Evolutionary conservation across 306 rosid species (phyloP), one percentile per base, ranked within the genome.

Genomic region (Adenanthera pavonina): DNA sequence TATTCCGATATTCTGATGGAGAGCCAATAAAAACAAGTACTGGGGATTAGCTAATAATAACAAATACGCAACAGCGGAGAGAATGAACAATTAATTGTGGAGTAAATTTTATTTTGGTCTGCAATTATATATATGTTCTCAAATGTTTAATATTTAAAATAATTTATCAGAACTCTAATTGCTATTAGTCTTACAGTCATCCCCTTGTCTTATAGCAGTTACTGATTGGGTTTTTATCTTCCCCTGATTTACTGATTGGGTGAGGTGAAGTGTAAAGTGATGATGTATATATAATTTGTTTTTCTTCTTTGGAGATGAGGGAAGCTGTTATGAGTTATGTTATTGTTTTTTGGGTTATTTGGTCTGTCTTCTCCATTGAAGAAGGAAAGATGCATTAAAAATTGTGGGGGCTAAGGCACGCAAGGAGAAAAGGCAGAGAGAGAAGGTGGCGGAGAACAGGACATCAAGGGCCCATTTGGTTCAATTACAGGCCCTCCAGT

Each of bases 391-490:
- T 25, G 35, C 65, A 59, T 7, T 59, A 59, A 59, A 59, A 2
- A 20, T 3, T 0, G 35, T 10, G 5, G 65, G 14, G 35, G 2
- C 65, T 59, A 59, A 20, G 25, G 65, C 65, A 59, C 65, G 36
- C 65, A 59, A 59, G 35, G 35, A 59, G 65, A 20, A 57, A 56
- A 57, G 35, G 11, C 33, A 57, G 64, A 57, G 64, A 56, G 62
- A 57, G 61, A 16, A 51, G 19, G 54, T 15, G 56, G 56, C 56
- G 20, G 34, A n/a, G 64, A 59, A 3, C 25, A 8, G 65, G 65
- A 10, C 65, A 59, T 59, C 25, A 59, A 59, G n/a, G n/a, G n/a
- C n/a, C n/a, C n/a, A n/a, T n/a, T n/a, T n/a, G n/a, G n/a, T n/a
- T n/a, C n/a, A n/a, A n/a, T n/a, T n/a, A n/a, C n/a, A n/a, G n/a